Percentiles rank a stretch among this genome's conserved stretches.
Conservation (phyloP, 2,329 filamentous ascomycete species). For the Aspergillus aculeatinus region DNA sequence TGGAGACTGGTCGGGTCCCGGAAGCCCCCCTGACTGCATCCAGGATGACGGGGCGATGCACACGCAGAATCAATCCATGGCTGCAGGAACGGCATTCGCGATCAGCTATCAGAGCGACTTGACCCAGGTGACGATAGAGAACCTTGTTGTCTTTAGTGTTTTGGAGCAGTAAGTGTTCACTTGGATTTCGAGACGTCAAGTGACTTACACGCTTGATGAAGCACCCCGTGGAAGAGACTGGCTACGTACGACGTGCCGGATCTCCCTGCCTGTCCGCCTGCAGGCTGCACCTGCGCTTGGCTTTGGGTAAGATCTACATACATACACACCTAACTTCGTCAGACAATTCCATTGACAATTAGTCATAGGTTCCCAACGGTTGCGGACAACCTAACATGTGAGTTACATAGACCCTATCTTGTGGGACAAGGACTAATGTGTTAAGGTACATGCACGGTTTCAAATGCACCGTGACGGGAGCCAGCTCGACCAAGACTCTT, state of each 20-base stretch:
- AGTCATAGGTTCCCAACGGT: conserved; percentile 30
- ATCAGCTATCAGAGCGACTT: conserved; percentile 54
- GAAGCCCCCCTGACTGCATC: conserved; percentile 35
- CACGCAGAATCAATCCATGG: conserved; percentile 44
- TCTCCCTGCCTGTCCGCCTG: conserved; percentile 39
- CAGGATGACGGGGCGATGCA: conserved; percentile 49
- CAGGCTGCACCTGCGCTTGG: conserved; percentile 45
- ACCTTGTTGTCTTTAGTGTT: conserved; percentile 54
- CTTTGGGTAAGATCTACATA: conserved; percentile 32
- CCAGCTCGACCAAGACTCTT: conserved; percentile 43
- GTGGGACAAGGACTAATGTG: background rate
- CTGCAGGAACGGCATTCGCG: conserved; percentile 51
- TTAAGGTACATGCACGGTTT: conserved; percentile 49
- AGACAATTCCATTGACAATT: too few species aligned
- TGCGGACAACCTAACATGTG: conserved; percentile 43
- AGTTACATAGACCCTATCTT: background rate
- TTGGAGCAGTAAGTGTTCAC: conserved; percentile 40
- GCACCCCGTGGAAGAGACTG: conserved; percentile 41
- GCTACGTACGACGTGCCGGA: conserved; percentile 40
- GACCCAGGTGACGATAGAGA: conserved; percentile 50
- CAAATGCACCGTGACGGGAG: conserved; percentile 50
- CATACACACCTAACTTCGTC: too few species aligned
- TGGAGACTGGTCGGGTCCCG: conserved; percentile 47
- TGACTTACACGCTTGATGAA: conserved; percentile 11
- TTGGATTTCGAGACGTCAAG: background rate